These are phyloP conservation scores for Thalassiosira oceanica DNA, from an alignment of 352 stramenopile species.

Conservation along the genomic window DNA sequence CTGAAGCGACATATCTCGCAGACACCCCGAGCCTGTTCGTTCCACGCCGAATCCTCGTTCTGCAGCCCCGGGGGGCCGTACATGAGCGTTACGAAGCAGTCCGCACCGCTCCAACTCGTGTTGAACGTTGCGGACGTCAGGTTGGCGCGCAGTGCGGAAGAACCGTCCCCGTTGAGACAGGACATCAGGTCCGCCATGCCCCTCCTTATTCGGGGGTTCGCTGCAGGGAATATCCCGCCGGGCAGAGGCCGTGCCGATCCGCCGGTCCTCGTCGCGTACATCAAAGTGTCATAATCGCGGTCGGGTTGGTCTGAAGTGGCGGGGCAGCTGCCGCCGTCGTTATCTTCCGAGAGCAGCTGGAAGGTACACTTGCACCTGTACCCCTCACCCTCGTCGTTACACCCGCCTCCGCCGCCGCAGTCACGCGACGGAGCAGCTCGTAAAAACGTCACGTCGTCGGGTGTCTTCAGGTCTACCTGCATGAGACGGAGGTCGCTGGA, in stretches of 20 bases:
- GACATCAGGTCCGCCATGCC: conserved; percentile 55
- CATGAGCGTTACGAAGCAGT: conserved; percentile 62
- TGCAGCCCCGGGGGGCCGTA: conserved; percentile 45
- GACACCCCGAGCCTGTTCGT: conserved; percentile 34
- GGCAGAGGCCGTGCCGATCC: conserved; percentile 31
- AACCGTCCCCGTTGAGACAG: conserved; percentile 29
- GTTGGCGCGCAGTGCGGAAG: conserved; percentile 11
- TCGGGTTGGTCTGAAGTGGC: neutral
- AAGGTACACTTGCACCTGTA: conserved; percentile 72
- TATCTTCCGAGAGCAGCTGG: conserved; percentile 23
- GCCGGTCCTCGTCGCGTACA: conserved; percentile 46
- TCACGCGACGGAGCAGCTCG: no score
- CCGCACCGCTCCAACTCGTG: conserved; percentile 54
- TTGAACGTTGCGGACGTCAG: conserved; percentile 60
- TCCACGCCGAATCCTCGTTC: conserved; percentile 38
- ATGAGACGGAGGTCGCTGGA: no score
- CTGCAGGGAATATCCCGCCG: conserved; percentile 55
- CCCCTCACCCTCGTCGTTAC: conserved; percentile 16
- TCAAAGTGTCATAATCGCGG: conserved; percentile 21
- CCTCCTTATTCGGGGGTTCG: conserved; percentile 52
- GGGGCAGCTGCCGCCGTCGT: conserved; percentile 1
- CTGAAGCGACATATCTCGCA: conserved; percentile 34
- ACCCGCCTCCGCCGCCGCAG: no score
- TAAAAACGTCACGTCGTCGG: no score
- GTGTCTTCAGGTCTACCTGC: no score